Base-by-base conservation (phyloP, 2,329 filamentous ascomycete genomes). In the Coniochaeta hoffmannii region DNA sequence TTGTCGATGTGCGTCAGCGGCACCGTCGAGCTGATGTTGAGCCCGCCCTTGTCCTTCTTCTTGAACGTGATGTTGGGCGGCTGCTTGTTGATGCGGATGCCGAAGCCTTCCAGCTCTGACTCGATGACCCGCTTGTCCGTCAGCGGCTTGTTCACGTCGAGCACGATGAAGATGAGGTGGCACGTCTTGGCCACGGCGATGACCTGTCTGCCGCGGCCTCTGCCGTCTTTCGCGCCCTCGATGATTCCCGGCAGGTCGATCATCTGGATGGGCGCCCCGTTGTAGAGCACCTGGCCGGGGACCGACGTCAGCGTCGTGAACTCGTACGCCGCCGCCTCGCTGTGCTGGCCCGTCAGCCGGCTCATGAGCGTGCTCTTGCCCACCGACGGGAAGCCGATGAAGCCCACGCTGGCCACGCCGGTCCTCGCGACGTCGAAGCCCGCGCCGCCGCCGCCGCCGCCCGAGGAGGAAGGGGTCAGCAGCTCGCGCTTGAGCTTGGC, bases 131-230 rank as follows among this genome's bases (percentile, higher is more conserved):
- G 85, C 79, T 99, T 99, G 74, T 99, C 94, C 15, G 93, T 96
- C 64, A 99, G 77, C 24, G 94, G 94, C 75, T 99, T 99, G 76
- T 97, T 97, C 67, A 99, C 94, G 68, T 99, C 94, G 55, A 99
- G 80, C 50, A 99, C 90, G 68, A 99, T 99, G 74, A 97, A 97
- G 65, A 99, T 99, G 65, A 99, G 76, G 79, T 99, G 89, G 76
- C 94, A 99, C 17, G 94, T 97, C 79, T 99, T 99, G 58, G 94
- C 93, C 51, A 99, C 94, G 9, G 94, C 94, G 76, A 99, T 99
- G 67, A 99, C 94, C 76, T 99, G 94, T 64, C 93, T 86, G 80
- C 94, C 94, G 79, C 94, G 86, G 76, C 94, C 94, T 69, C 96
- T 95, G 61, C 94, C 94, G 70, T 99, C 94, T 74, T 99, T 97